phyloP scores from a whole-genome alignment of 179 eudicot species.

The Carnegiea gigantea region DNA sequence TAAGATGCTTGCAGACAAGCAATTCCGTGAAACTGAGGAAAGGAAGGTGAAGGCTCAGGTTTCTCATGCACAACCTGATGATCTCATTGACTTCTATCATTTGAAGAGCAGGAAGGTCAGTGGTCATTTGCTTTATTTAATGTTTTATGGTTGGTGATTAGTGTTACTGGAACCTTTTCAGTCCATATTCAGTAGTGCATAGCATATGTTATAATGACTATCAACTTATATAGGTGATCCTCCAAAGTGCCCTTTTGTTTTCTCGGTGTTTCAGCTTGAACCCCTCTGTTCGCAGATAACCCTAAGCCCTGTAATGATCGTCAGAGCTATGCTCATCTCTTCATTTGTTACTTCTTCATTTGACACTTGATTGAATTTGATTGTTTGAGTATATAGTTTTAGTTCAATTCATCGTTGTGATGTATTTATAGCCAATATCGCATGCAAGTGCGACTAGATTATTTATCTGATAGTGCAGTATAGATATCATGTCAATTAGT shows the following conservation, averaged over 20 bases:
- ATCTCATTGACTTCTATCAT: slow-evolving; percentile 96
- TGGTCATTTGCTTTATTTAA: background rate
- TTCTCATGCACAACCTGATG: slow-evolving; percentile 93
- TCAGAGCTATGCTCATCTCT: background rate
- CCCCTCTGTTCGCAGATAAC: background rate
- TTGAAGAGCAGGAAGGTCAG: slow-evolving; percentile 93
- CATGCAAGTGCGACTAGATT: background rate
- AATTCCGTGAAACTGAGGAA: slow-evolving; percentile 88
- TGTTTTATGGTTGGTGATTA: background rate
- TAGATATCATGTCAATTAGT: background rate
- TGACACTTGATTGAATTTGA: background rate
- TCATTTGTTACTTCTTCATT: too few relatives aligned
- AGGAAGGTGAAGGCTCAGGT: slow-evolving; percentile 85
- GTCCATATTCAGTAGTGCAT: too few relatives aligned
- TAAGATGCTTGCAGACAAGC: slow-evolving; percentile 95
- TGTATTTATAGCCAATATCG: background rate
- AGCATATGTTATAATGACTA: background rate
- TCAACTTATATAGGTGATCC: background rate
- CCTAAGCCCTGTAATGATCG: background rate
- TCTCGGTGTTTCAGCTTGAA: background rate
- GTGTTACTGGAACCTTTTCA: background rate
- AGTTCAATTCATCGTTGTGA: background rate
- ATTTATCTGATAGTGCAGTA: slow-evolving; percentile 7
- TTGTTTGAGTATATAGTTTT: background rate
- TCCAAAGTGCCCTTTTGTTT: background rate